Evolutionary conservation across 495 filamentous ascomycete species (phyloP).

Genomic region (Aspergillus ostianus): DNA sequence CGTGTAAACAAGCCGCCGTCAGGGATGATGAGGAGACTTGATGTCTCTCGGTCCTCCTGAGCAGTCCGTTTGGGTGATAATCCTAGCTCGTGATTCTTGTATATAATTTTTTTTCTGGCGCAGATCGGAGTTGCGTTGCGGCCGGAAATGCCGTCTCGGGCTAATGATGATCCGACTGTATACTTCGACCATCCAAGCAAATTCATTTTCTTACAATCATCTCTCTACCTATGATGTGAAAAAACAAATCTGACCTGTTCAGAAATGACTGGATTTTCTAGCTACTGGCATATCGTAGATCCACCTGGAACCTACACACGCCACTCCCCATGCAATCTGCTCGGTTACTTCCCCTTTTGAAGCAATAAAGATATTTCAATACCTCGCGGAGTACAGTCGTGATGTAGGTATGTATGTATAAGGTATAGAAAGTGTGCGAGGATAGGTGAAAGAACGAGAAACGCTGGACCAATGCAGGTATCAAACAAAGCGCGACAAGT

Average conservation of each 20-base stretch:
- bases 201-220: neutral
- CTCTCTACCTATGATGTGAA: neutral
- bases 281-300: neutral
- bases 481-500: conserved; percentile 16
- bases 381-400: neutral
- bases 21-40: neutral
- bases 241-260: neutral
- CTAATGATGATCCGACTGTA: conserved; percentile 19
- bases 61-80: neutral
- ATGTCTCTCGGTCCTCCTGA: neutral
- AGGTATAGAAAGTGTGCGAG: conserved; percentile 15
- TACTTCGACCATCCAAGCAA: neutral
- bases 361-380: neutral
- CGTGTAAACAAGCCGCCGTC: conserved; percentile 4
- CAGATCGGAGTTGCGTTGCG: neutral
- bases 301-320: neutral
- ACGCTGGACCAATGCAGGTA: conserved; percentile 17
- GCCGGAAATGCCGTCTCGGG: conserved; percentile 6
- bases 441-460: conserved; percentile 5
- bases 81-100: neutral
- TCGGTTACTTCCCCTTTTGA: neutral
- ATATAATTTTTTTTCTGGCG: conserved; percentile 5
- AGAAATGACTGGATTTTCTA: neutral
- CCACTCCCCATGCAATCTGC: neutral
- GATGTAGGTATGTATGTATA: neutral